These are phyloP conservation scores for Hsuehochloa calcarea DNA, from an alignment of 176 grass and related monocot species.

Conservation along the genomic window DNA sequence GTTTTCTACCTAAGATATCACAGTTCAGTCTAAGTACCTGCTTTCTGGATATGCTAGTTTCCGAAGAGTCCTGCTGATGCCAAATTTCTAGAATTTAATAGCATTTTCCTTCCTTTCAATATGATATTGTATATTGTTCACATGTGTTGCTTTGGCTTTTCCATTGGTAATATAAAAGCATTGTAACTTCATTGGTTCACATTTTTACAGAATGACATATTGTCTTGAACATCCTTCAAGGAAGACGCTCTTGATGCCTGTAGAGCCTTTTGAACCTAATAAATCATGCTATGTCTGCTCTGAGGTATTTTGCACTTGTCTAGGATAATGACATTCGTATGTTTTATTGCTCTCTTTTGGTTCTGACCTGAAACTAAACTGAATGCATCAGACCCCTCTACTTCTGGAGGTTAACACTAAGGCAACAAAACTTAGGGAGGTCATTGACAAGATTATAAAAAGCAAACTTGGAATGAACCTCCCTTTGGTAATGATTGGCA, in stretches of 20 bases:
- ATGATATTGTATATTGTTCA: background rate
- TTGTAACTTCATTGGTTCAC: background rate
- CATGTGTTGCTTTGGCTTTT: background rate
- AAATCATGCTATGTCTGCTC: conserved; percentile 98
- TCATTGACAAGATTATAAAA: conserved; percentile 89
- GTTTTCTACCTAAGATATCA: background rate
- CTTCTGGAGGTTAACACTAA: conserved; percentile 82
- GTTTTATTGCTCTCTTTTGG: conserved; percentile 12
- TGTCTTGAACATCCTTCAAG: conserved; percentile 92
- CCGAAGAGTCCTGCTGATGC: background rate
- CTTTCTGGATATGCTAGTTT: conserved; percentile 22
- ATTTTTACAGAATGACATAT: conserved; percentile 90
- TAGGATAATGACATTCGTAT: background rate
- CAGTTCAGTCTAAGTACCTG: background rate
- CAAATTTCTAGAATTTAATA: background rate
- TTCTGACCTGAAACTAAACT: conserved; percentile 31
- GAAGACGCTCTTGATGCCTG: conserved; percentile 95
- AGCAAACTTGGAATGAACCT: conserved; percentile 93
- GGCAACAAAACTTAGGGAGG: conserved; percentile 72
- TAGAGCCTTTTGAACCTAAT: conserved; percentile 91
- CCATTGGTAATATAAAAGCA: background rate
- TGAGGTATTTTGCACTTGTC: conserved; percentile 58
- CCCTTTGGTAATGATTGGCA: conserved; percentile 81
- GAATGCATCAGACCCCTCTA: conserved; percentile 68
- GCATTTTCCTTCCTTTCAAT: background rate